A percentile compares a stretch with the other conserved stretches of the same genome.
These are phyloP conservation scores for Annulohypoxylon moriforme DNA, from an alignment of 495 filamentous ascomycete genomes.

Conservation along the genomic window DNA sequence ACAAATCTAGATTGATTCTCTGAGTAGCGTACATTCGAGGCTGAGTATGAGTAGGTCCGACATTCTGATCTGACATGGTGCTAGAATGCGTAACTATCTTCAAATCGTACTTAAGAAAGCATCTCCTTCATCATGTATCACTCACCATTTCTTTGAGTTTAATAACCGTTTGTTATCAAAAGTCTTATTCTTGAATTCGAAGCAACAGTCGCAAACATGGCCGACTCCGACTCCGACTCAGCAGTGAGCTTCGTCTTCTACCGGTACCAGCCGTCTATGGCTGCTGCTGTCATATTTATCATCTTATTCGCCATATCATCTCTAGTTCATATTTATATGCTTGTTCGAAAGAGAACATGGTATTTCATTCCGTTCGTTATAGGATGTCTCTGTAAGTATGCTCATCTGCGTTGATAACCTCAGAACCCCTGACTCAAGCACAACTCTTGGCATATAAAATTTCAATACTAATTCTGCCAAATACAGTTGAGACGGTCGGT, in stretches of 20 bases:
- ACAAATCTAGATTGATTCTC: not conserved
- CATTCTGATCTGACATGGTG: not conserved
- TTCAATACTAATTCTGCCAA: not conserved
- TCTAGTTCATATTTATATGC: slow-evolving; percentile 59
- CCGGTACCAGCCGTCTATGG: slow-evolving; percentile 62
- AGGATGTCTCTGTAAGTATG: slow-evolving; percentile 65
- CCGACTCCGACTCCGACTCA: slow-evolving; percentile 33
- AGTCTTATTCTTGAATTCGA: not conserved
- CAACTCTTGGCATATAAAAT: not conserved
- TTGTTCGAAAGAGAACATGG: slow-evolving; percentile 63
- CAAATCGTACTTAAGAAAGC: not conserved
- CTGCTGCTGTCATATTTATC: slow-evolving; percentile 61
- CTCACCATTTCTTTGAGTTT: not conserved
- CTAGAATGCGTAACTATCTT: not conserved
- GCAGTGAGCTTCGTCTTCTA: slow-evolving; percentile 50
- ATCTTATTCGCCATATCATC: slow-evolving; percentile 62
- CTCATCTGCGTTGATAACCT: not conserved
- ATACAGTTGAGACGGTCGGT: slow-evolving; percentile 68
- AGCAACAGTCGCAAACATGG: slow-evolving; percentile 9
- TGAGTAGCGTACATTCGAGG: not conserved
- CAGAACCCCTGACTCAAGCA: not conserved
- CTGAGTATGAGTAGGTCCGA: not conserved
- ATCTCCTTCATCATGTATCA: not conserved
- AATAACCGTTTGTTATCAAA: not conserved
- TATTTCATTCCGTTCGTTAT: slow-evolving; percentile 71